phyloP scores from a whole-genome alignment of 2,329 filamentous ascomycete species.

The Tothia fuscella region DNA sequence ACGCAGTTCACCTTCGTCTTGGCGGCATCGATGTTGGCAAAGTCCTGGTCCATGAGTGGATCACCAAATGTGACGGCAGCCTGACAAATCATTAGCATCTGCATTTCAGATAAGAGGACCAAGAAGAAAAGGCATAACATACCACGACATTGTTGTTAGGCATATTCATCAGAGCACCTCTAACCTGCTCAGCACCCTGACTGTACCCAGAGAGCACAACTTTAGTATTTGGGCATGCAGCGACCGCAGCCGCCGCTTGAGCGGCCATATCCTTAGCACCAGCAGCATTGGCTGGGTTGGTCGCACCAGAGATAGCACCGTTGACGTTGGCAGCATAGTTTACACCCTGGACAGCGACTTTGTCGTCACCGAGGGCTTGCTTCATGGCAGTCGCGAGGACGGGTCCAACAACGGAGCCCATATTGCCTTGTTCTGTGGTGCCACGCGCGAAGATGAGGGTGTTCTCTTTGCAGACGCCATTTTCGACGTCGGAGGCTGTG shows the following conservation, averaged over 20 bases:
- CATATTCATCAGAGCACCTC: background rate
- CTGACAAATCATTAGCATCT: background rate
- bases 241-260: background rate
- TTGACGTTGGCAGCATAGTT: constrained; percentile 5
- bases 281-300: background rate
- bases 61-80: constrained; percentile 7
- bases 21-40: background rate
- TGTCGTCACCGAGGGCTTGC: background rate
- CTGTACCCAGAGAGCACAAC: constrained; percentile 4
- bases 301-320: constrained; percentile 2
- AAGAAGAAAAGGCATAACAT: background rate
- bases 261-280: background rate
- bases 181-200: constrained; percentile 5
- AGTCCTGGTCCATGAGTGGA: constrained; percentile 1
- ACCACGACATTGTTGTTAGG: background rate
- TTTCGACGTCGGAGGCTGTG: background rate
- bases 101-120: background rate
- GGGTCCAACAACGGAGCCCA: constrained; percentile 6
- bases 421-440: constrained; percentile 4
- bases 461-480: constrained; percentile 3
- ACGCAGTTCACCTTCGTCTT: background rate
- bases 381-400: background rate
- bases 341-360: constrained; percentile 6
- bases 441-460: constrained; percentile 8
- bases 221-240: constrained; percentile 3